A percentile compares a stretch with the other conserved stretches of the same genome.
Conservation (phyloP, 2,329 filamentous ascomycete species). For the Venturia carpophila region DNA sequence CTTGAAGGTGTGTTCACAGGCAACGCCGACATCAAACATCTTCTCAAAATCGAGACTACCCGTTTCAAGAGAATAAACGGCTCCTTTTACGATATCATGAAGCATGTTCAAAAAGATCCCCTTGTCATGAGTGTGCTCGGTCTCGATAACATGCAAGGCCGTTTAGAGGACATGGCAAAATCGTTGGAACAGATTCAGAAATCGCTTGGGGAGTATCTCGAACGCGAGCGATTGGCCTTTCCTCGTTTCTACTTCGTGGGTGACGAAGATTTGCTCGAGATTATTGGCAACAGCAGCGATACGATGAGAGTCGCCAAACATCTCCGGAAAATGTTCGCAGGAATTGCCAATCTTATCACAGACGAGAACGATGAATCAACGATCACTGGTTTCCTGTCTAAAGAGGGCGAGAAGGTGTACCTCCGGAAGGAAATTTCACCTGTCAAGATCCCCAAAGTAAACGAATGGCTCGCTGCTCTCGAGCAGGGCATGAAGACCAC, state of each 20-base stretch:
- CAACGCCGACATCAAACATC: constrained; percentile 96
- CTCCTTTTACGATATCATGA: constrained; percentile 98
- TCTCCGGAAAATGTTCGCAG: constrained; percentile 99
- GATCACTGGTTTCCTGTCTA: constrained; percentile 89
- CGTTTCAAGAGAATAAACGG: constrained; percentile 99
- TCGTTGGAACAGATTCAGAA: constrained; percentile 99
- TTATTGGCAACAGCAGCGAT: constrained; percentile 99
- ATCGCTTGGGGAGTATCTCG: constrained; percentile 93
- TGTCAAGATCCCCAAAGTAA: constrained; percentile 90
- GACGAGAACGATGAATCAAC: constrained; percentile 85
- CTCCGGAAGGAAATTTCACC: constrained; percentile 89
- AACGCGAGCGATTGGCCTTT: constrained; percentile 95
- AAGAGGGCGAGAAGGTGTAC: constrained; percentile 82
- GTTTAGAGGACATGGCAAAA: constrained; percentile 89
- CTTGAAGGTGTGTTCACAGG: constrained; percentile 97
- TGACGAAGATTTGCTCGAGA: constrained; percentile 95
- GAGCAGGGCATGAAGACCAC: constrained; percentile 92
- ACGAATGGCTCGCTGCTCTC: constrained; percentile 93
- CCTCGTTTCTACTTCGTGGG: constrained; percentile 99
- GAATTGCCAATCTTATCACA: constrained; percentile 81
- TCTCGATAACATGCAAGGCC: constrained; percentile 93
- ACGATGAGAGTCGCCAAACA: constrained; percentile 94
- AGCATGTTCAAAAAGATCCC: constrained; percentile 95
- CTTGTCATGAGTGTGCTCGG: constrained; percentile 93
- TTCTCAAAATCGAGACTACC: constrained; percentile 91